These are phyloP conservation scores for Teratosphaeria pseudoeucalypti DNA, from an alignment of 2,329 filamentous ascomycete genomes.

Conservation along the genomic window DNA sequence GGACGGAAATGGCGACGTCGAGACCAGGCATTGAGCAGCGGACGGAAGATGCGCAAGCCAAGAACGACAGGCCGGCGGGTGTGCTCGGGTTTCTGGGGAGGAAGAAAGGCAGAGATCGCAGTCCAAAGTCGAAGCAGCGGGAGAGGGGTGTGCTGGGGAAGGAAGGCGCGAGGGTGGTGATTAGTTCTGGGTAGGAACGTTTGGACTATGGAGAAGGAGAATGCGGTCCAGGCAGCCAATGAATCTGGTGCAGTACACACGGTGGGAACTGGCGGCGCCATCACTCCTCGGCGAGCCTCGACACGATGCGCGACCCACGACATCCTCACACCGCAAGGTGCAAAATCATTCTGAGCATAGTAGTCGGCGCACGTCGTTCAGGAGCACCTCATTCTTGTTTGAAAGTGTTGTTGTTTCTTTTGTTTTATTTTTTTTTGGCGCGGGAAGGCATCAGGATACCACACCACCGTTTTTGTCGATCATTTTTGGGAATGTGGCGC, in stretches of 20 bases:
- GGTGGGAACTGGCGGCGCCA: too few species aligned
- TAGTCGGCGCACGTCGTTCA: not conserved
- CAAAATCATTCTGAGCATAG: not conserved
- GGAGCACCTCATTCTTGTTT: not conserved
- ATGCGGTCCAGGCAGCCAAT: not conserved
- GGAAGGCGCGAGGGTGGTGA: constrained; percentile 65
- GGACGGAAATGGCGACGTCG: constrained; percentile 81
- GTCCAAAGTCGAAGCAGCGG: constrained; percentile 73
- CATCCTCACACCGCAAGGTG: not conserved
- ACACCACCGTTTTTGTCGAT: not conserved
- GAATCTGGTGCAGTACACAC: not conserved
- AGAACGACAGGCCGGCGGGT: constrained; percentile 1
- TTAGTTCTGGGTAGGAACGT: constrained; percentile 10
- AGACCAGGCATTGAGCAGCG: constrained; percentile 52
- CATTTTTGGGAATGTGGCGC: not conserved
- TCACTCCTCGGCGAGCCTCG: too few species aligned
- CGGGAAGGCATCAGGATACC: not conserved
- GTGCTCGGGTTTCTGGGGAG: constrained; percentile 3
- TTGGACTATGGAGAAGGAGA: not conserved
- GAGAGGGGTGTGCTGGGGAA: constrained; percentile 86
- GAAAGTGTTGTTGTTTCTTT: not conserved
- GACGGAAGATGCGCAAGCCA: not conserved
- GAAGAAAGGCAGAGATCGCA: constrained; percentile 60
- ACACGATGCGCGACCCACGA: too few species aligned
- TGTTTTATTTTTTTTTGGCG: too few species aligned